Evolutionary conservation across 768 basidiomycete genomes (phyloP).

Genomic region (Pulveroboletus sp.): DNA sequence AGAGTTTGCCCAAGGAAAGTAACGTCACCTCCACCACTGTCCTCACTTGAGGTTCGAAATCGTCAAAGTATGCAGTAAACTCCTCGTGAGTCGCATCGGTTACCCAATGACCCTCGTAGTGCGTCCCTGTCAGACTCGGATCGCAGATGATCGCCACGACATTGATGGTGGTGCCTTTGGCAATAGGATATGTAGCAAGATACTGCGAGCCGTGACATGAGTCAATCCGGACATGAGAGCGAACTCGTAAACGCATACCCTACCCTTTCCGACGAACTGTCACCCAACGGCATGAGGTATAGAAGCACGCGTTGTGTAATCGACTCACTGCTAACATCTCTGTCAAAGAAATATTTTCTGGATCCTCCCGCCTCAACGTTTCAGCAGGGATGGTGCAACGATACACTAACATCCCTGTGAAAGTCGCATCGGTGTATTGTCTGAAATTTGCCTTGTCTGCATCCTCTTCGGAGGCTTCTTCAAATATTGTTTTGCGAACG

Average conservation of each 20-base stretch:
- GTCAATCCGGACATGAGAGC: neutral
- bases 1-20: neutral
- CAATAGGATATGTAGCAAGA: constrained; percentile 38
- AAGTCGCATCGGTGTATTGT: constrained; percentile 29
- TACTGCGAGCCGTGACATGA: constrained; percentile 26
- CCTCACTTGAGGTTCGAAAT: constrained; percentile 38
- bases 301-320: neutral
- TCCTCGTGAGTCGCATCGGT: constrained; percentile 31
- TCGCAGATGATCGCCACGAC: constrained; percentile 31
- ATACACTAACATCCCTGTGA: constrained; percentile 41
- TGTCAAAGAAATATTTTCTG: constrained; percentile 21
- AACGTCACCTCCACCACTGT: constrained; percentile 26
- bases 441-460: neutral
- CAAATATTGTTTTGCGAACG: constrained; percentile 25
- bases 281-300: constrained; percentile 6
- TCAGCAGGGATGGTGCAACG: constrained; percentile 36
- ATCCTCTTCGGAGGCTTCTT: constrained; percentile 5
- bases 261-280: constrained; percentile 14
- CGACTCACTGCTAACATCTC: constrained; percentile 20
- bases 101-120: constrained; percentile 32
- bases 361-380: constrained; percentile 23
- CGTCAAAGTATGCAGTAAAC: constrained; percentile 26
- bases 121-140: constrained; percentile 26
- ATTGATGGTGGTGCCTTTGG: constrained; percentile 35
- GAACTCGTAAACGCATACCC: neutral